Base-by-base conservation (phyloP, 148 eudicot genomes). In the Oxyria digyna region DNA sequence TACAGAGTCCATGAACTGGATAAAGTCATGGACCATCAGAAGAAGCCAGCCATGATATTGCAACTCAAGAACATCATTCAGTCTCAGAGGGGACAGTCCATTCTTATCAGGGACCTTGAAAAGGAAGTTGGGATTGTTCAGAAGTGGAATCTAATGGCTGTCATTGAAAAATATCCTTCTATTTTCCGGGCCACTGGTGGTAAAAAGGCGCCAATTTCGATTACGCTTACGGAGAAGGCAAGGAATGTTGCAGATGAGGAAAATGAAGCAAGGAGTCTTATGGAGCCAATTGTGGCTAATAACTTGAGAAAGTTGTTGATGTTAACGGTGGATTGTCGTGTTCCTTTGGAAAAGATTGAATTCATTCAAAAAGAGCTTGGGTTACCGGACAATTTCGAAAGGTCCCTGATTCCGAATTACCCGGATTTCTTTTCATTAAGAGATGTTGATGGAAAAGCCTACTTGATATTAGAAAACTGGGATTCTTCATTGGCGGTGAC, bases 71-170 rank as follows among this genome's bases (percentile, higher is more conserved):
- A 87, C 76, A 80, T 89, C 9, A 86, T 93, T 42, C 83, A 84
- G 71, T 81, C 96, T 33, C 88, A 86, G 74, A 89, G 82, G 75
- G 77, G 29, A 40, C 84, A 86, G 33, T 86, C 81, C 42, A 74
- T 93, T 26, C 85, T 79, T 20, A 81, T 87, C 17, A 81, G 95
- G 71, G 95, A 93, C 78, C 96, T 93, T 66, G 98, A 93, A 72
- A 92, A 93, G 78, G 89, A 87, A 78, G 98, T 92, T 63, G 98
- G 98, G 27, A 85, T 89, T 68, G 86, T 93, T 37, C 87, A 87
- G 41, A 93, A 93, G 76, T 93, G 98, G 98, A 87, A 87, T 67
- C 83, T 75, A 71, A 93, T 93, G 87, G 86, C 90, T 75, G 79
- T 81, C 32, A 88, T 93, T 71, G 94, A 92, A 65, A 93, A 86